These are phyloP conservation scores for Fusarium sp. DNA, from an alignment of 2,329 filamentous ascomycete genomes.

Conservation along the genomic window DNA sequence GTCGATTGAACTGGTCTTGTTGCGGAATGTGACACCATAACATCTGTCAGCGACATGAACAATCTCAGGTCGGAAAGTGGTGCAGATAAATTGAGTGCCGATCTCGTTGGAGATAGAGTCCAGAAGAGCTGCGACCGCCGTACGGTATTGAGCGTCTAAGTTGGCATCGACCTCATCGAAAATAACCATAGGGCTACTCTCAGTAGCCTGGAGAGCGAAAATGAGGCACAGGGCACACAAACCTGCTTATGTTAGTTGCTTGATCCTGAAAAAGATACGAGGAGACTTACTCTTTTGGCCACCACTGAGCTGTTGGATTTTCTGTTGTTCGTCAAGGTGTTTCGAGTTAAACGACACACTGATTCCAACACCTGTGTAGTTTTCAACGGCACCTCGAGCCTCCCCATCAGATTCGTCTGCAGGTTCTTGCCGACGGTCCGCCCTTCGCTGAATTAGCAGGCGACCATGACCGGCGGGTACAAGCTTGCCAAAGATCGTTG, in stretches of 20 bases:
- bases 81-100: slow-evolving; percentile 92
- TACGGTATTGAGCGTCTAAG: slow-evolving; percentile 96
- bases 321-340: slow-evolving; percentile 93
- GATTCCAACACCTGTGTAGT: slow-evolving; percentile 96
- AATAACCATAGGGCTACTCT: slow-evolving; percentile 97
- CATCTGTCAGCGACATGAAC: slow-evolving; percentile 95
- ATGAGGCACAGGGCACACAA: slow-evolving; percentile 96
- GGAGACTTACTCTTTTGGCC: slow-evolving; percentile 90
- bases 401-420: slow-evolving; percentile 73
- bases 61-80: slow-evolving; percentile 97
- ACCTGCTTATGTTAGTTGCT: slow-evolving; percentile 61
- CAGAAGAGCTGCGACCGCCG: slow-evolving; percentile 90
- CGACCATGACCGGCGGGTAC: slow-evolving; percentile 93
- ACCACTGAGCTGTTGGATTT: slow-evolving; percentile 95
- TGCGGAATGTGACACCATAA: slow-evolving; percentile 93
- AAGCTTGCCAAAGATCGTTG: slow-evolving; percentile 91
- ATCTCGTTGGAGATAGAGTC: slow-evolving; percentile 77
- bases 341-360: slow-evolving; percentile 99
- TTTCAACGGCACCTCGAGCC: slow-evolving; percentile 81
- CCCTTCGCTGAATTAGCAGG: slow-evolving; percentile 90
- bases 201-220: slow-evolving; percentile 98
- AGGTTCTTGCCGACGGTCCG: slow-evolving; percentile 73
- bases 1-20: slow-evolving; percentile 94
- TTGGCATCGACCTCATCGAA: slow-evolving; percentile 99
- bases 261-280: neutral